Conservation (phyloP, 2,329 filamentous ascomycete species). For the Aspergillus ochraceoroseus region DNA sequence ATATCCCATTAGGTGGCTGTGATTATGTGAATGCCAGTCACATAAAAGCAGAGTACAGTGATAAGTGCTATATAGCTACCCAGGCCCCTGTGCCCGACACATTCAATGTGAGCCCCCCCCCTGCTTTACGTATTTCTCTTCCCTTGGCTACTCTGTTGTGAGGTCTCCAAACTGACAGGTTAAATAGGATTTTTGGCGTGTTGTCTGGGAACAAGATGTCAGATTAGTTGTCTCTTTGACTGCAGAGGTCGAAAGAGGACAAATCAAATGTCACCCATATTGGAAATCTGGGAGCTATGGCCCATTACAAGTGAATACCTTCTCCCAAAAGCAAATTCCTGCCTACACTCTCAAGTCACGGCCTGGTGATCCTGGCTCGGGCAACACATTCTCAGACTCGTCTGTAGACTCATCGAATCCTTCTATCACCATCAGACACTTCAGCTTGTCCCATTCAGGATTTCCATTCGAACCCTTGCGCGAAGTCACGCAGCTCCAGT, state of each 20-base stretch:
- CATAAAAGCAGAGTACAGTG: conserved; percentile 70
- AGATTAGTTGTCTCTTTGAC: conserved; percentile 95
- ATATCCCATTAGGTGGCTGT: conserved; percentile 62
- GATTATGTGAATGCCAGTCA: conserved; percentile 97
- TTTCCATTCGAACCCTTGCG: conserved; percentile 80
- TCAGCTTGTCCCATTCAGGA: conserved; percentile 69
- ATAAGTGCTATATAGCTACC: conserved; percentile 92
- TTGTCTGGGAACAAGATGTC: conserved; percentile 94
- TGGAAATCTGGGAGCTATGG: conserved; percentile 81
- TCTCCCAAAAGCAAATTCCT: conserved; percentile 78
- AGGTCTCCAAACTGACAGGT: conserved; percentile 6
- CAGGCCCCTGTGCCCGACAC: conserved; percentile 91
- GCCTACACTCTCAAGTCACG: conserved; percentile 59
- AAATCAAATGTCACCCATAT: conserved; percentile 91
- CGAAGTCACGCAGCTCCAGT: conserved; percentile 91
- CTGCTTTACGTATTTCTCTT: not conserved
- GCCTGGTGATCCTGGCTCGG: conserved; percentile 31
- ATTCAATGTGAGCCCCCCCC: conserved; percentile 65
- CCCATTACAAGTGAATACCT: conserved; percentile 63
- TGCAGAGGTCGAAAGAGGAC: conserved; percentile 85
- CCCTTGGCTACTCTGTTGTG: not conserved
- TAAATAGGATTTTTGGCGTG: conserved; percentile 87
- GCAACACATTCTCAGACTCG: conserved; percentile 18
- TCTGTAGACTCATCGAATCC: conserved; percentile 40
- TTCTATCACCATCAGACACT: conserved; percentile 78